These are phyloP conservation scores for Nectriaceae sp. DNA, from an alignment of 2,329 filamentous ascomycete species.

Conservation along the genomic window DNA sequence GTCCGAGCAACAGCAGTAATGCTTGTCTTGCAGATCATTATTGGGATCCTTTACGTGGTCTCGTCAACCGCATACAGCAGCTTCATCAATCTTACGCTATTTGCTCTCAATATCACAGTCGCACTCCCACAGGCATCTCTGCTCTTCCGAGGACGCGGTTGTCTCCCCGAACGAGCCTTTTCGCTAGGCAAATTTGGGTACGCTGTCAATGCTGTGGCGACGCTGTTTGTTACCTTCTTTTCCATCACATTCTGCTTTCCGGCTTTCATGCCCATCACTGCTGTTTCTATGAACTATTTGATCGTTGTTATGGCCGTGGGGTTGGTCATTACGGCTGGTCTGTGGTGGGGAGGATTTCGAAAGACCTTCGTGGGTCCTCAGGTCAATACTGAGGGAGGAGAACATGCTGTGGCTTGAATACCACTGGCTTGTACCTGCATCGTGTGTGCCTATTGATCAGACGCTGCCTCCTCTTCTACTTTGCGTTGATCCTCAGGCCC, in stretches of 20 bases:
- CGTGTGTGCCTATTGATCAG: too few species aligned
- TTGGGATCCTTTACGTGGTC: slow-evolving; percentile 25
- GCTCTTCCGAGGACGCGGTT: slow-evolving; percentile 23
- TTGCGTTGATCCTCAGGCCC: too few species aligned
- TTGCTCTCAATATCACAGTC: slow-evolving; percentile 28
- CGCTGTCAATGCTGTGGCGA: slow-evolving; percentile 18
- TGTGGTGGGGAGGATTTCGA: slow-evolving; percentile 21
- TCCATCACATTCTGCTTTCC: slow-evolving; percentile 28
- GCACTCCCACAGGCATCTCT: slow-evolving; percentile 23
- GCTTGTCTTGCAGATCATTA: slow-evolving; percentile 27
- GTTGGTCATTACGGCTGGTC: slow-evolving; percentile 14
- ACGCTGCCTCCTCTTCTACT: too few species aligned
- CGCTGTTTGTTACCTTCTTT: slow-evolving; percentile 23
- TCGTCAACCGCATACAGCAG: slow-evolving; percentile 27
- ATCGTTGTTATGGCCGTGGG: slow-evolving; percentile 27
- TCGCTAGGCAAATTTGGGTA: slow-evolving; percentile 27
- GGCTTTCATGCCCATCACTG: slow-evolving; percentile 15
- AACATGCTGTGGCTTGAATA: too few species aligned
- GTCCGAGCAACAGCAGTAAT: slow-evolving; percentile 27
- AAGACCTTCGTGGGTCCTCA: slow-evolving; percentile 24
- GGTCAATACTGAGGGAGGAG: slow-evolving; percentile 2
- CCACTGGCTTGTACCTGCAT: too few species aligned
- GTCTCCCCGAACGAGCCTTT: slow-evolving; percentile 25
- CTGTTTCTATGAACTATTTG: slow-evolving; percentile 27
- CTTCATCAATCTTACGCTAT: slow-evolving; percentile 25